Percentiles rank a stretch among this genome's conserved stretches.
phyloP scores from a whole-genome alignment of 1,284 basidiomycete species.

The Dichomitus squalens region DNA sequence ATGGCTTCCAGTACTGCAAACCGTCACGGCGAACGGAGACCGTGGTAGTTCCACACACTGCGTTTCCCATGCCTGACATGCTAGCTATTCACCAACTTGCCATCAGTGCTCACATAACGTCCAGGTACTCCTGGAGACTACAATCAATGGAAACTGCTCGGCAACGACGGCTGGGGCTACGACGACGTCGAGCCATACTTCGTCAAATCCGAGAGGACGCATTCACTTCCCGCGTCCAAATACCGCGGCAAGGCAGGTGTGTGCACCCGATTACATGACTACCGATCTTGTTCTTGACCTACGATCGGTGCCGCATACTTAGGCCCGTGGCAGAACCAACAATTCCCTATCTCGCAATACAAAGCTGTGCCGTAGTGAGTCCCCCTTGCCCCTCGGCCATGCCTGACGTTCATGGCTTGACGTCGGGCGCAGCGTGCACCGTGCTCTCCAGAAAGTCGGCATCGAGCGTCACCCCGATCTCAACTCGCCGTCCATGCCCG shows the following conservation, averaged over 20 bases:
- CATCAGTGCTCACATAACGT: not conserved
- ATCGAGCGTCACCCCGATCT: constrained; percentile 31
- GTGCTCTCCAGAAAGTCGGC: constrained; percentile 13
- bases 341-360: constrained; percentile 6
- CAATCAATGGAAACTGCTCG: constrained; percentile 38
- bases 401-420: too few relatives aligned
- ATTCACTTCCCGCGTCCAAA: constrained; percentile 7
- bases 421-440: constrained; percentile 19
- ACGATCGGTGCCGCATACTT: not conserved
- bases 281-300: not conserved
- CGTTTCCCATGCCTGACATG: too few relatives aligned
- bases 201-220: constrained; percentile 34
- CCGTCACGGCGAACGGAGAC: too few relatives aligned
- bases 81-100: too few relatives aligned
- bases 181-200: constrained; percentile 41
- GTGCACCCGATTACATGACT: too few relatives aligned
- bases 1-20: too few relatives aligned
- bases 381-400: not conserved
- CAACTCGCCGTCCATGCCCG: constrained; percentile 30
- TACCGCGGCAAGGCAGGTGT: constrained; percentile 23
- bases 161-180: constrained; percentile 40
- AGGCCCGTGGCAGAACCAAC: constrained; percentile 17
- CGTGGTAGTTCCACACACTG: too few relatives aligned
- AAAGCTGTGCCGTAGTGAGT: constrained; percentile 2
- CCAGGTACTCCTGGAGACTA: constrained; percentile 37